Conservation (phyloP, 108 stramenopile species). For the Skeletonema marinoi region DNA sequence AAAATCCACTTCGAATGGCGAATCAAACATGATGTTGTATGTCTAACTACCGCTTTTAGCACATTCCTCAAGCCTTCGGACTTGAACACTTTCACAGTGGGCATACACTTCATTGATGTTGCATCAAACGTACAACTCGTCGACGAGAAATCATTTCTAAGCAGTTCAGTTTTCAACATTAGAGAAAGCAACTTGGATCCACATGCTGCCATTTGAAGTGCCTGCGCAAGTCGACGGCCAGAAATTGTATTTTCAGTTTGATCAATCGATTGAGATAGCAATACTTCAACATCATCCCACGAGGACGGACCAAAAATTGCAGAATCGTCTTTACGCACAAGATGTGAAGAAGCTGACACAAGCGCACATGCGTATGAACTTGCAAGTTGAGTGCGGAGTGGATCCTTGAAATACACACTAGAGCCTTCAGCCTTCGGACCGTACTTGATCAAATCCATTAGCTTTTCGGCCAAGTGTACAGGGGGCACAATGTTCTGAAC, state of each 20-base stretch:
- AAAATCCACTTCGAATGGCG: conserved; percentile 38
- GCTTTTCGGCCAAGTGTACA: conserved; percentile 27
- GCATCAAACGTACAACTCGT: conserved; percentile 7
- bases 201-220: conserved; percentile 44
- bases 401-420: conserved; percentile 44
- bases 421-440: conserved; percentile 49
- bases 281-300: conserved; percentile 41
- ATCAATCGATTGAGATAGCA: conserved; percentile 27
- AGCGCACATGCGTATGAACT: conserved; percentile 36
- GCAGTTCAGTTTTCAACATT: conserved; percentile 34
- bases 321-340: conserved; percentile 29
- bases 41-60: conserved; percentile 36
- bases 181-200: conserved; percentile 39
- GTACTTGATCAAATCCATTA: conserved; percentile 39
- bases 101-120: conserved; percentile 24
- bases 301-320: conserved; percentile 44
- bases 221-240: conserved; percentile 29
- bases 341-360: conserved; percentile 16
- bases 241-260: conserved; percentile 42
- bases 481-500: conserved; percentile 33
- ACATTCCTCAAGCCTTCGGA: conserved; percentile 22
- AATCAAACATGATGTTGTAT: conserved; percentile 30
- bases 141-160: conserved; percentile 15
- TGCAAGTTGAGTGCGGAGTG: conserved; percentile 44
- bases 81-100: conserved; percentile 34